Evolutionary conservation across 2,329 filamentous ascomycete species (phyloP), one percentile per base, ranked within the genome.

Genomic region (Alternaria sp.): DNA sequence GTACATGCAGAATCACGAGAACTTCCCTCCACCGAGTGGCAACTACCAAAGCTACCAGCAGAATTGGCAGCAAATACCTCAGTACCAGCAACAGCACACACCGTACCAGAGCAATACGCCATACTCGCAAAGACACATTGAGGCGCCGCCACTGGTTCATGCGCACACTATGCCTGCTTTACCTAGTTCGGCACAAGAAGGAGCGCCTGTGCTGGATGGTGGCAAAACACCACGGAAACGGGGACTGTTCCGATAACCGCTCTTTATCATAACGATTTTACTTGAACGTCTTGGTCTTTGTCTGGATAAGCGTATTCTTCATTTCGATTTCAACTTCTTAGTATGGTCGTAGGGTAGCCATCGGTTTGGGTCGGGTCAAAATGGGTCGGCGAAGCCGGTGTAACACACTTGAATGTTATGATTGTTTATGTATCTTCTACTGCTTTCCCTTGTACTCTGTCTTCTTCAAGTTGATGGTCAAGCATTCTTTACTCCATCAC

Each of bases 81-180:
- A 41, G 8, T 59, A 58, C 3, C 34, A 54, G 14, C 54, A 58
- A n/a, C 36, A 55, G 24, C 46, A 49, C 3, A 72, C 72, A 6
- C 71, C 68, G 3, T 72, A 68, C 26, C 64, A 65, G 22, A 74
- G 18, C 12, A 38, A 53, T 3, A 61, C 58, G 1, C 58, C 58
- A 14, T 61, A 57, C 32, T 36, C 54, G 14, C n/a, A 68, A 51
- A 62, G 62, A 14, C 59, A 72, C 30, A 62, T 66, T 14, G 62
- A 66, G 11, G 62, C 67, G 18, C 67, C 70, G 53, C 63, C 70
- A 11, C 56, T 68, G 47, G 51, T 72, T 22, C 68, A 71, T 51
- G 64, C 65, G 4, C 71, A 76, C 51, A 76, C 71, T 49, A 70
- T 75, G 65, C 75, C 75, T 14, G 66, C 64, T 12, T 48, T 76